A percentile compares a stretch with the other conserved stretches of the same genome.
phyloP scores from a whole-genome alignment of 768 basidiomycete species.

The Agrocybe chaxingu region DNA sequence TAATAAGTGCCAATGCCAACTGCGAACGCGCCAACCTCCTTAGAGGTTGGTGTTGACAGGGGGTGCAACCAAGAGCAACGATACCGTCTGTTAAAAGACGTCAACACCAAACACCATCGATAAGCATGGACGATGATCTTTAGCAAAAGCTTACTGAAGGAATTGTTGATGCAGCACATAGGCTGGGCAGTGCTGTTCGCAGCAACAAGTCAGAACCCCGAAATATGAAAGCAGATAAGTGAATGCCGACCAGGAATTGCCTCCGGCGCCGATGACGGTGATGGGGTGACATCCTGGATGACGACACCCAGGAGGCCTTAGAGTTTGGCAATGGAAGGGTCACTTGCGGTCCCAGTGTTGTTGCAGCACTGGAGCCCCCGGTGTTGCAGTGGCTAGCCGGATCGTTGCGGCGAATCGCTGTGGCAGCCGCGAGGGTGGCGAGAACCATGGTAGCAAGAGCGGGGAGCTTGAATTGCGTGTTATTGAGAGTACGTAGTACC shows the following conservation, averaged over 20 bases:
- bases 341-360: slow-evolving; percentile 9
- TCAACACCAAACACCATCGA: not conserved
- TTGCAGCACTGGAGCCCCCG: slow-evolving; percentile 22
- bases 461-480: slow-evolving; percentile 12
- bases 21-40: not conserved
- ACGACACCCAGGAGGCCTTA: slow-evolving; percentile 16
- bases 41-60: slow-evolving; percentile 25
- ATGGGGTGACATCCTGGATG: slow-evolving; percentile 23
- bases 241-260: slow-evolving; percentile 19
- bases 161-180: slow-evolving; percentile 29
- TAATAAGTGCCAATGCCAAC: not conserved
- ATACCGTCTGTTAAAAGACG: slow-evolving; percentile 18
- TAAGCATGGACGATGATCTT: not conserved
- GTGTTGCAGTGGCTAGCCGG: slow-evolving; percentile 12
- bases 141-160: slow-evolving; percentile 22
- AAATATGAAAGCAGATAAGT: not conserved
- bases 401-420: slow-evolving; percentile 3
- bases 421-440: slow-evolving; percentile 17
- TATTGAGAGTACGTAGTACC: not conserved
- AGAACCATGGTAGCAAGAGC: slow-evolving; percentile 8
- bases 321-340: not conserved
- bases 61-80: slow-evolving; percentile 24
- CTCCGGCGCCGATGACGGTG: slow-evolving; percentile 18
- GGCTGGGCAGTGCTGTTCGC: slow-evolving; percentile 21
- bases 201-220: not conserved